Evolutionary conservation across 2,329 filamentous ascomycete species (phyloP).

Genomic region (Pestalotiopsis fici): DNA sequence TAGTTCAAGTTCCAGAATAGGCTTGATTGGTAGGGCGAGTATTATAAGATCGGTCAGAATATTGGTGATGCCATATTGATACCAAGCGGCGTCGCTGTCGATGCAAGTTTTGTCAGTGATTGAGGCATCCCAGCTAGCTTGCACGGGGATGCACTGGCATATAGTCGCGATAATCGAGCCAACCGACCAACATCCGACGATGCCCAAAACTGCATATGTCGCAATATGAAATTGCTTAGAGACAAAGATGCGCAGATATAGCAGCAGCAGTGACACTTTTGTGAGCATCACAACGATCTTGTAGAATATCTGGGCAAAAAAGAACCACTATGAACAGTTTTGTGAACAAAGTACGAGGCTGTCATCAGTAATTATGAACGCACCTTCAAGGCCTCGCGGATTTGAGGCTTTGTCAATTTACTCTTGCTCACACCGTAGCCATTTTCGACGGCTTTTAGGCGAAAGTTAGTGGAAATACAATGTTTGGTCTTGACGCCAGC

Average conservation of each 20-base stretch:
- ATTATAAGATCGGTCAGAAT: neutral
- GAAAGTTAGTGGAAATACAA: neutral
- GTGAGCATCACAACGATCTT: neutral
- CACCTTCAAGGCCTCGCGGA: neutral
- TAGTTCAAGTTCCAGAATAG: neutral
- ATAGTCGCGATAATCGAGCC: slow-evolving; percentile 1
- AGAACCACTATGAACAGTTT: neutral
- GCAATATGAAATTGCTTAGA: neutral
- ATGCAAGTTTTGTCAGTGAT: neutral
- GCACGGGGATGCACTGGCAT: slow-evolving; percentile 3
- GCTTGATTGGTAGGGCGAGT: neutral
- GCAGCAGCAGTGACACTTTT: neutral
- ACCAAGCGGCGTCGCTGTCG: neutral
- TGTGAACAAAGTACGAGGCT: neutral
- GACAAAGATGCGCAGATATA: neutral
- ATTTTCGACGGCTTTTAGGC: neutral
- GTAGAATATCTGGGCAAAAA: neutral
- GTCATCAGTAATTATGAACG: neutral
- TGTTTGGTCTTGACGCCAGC: neutral
- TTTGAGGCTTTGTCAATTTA: neutral
- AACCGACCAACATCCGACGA: neutral
- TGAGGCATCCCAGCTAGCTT: neutral
- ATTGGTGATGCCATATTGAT: neutral
- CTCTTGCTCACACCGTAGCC: neutral
- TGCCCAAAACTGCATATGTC: neutral